Percentiles rank a stretch among this genome's conserved stretches.
Evolutionary conservation across 2,329 filamentous ascomycete genomes (phyloP).

Genomic region (Penicillium hesseltinei): DNA sequence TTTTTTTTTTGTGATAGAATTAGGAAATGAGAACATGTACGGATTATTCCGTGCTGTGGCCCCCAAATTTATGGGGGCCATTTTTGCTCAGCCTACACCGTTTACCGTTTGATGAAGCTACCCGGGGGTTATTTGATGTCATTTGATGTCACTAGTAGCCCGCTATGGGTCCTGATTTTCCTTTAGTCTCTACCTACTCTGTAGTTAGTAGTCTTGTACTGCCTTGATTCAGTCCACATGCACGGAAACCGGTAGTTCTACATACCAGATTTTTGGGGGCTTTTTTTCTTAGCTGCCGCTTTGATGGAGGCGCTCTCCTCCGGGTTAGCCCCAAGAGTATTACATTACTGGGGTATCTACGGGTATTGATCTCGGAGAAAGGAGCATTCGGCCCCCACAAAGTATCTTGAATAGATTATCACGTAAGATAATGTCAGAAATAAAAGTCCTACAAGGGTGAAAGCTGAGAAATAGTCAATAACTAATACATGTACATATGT

Average conservation of each 20-base stretch:
- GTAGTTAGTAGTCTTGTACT: not conserved
- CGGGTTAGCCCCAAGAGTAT: not conserved
- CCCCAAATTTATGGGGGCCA: not conserved
- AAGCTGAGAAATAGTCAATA: not conserved
- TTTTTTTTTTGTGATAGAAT: not conserved
- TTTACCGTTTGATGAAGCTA: not conserved
- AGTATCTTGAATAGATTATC: not conserved
- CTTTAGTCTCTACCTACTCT: not conserved
- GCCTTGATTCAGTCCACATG: not conserved
- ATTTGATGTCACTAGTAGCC: not conserved
- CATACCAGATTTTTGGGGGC: not conserved
- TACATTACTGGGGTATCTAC: not conserved
- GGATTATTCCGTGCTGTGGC: not conserved
- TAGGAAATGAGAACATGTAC: not conserved
- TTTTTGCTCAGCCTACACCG: not conserved
- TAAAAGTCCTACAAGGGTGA: not conserved
- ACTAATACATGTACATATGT: too few species aligned
- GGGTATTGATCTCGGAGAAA: not conserved
- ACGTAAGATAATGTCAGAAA: not conserved
- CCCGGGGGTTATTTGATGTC: not conserved
- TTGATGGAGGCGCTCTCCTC: not conserved
- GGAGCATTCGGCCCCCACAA: not conserved
- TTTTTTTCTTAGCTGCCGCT: not conserved
- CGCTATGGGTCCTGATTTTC: not conserved
- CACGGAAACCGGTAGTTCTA: not conserved